Base-by-base conservation (phyloP, 306 rosid genomes). In the Vigna mungo region DNA sequence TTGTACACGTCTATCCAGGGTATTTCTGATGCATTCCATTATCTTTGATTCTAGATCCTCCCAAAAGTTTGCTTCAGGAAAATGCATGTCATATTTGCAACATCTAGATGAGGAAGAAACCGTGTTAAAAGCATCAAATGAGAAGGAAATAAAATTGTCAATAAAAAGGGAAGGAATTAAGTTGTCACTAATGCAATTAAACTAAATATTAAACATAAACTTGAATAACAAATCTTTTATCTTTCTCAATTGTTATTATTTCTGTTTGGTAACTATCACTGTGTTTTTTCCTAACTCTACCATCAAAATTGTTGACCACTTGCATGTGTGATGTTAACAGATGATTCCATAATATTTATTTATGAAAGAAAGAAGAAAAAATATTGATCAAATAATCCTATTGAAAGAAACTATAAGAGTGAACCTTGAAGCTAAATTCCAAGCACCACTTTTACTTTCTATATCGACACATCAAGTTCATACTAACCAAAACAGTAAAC, bases 1-100 rank as follows among this genome's bases (percentile, higher is more conserved):
- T 66, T 91, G 99, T 63, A 91, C 96, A 80, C 99, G 99, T 84
- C 88, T 92, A 81, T 96, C 99, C 86, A 96, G 77, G 47, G 97
- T 92, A 89, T 96, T 96, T 86, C 98, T 84, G 63, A 96, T 82
- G 80, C 91, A 96, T 81, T 96, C 99, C 84, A 82, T 89, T 76
- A 92, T 87, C 87, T 96, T 96, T 75, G 94, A 86, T 81, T 96
- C 98, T 84, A 92, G 84, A 80, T 92, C 99, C 71, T 91, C 99
- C 99, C 98, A 96, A 88, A 96, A 96, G 84, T 81, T 88, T 84
- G 92, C 89, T 80, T 91, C 99, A 67, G 96, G 96, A 71, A 78
- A 66, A 84, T 87, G 92, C 58, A 96, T 75, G 85, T 92, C 98
- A 52, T 85, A 89, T 85, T 92, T 96, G 91, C 99, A 91, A 85